Evolutionary conservation across 768 basidiomycete species (phyloP), one percentile per base, ranked within the genome.

Genomic region (Neoboletus brunneissimus): DNA sequence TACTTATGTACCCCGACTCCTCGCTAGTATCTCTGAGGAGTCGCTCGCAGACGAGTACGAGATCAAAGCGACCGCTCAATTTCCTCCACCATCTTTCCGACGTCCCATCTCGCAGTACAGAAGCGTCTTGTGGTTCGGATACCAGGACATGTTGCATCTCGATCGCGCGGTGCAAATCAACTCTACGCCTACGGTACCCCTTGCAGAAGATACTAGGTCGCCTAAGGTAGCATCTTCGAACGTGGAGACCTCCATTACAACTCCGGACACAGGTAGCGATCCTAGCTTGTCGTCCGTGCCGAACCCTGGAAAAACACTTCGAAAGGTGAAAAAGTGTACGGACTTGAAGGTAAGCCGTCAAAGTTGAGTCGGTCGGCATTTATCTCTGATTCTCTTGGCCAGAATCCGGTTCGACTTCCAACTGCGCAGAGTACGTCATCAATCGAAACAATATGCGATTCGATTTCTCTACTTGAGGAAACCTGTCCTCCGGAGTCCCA

Each of bases 21-120:
- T 62, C 38, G 29, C 29, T 0, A 18, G 22, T 16, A 62, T 61
- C 29, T 37, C 60, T 13, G 54, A 62, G 35, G 60, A 57, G 47
- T 53, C 54, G 11, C 38, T 57, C 0, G 51, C 47, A 9, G 51
- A 50, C 6, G 55, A 53, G 9, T 50, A 50, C 23, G 55, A 57
- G 27, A 46, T 49, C 2, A 48, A 51, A n/a, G 34, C 48, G 4
- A 40, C 12, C 23, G 41, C 20, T 16, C 29, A 35, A 23, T 1
- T 12, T 18, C 58, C 58, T 35, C 59, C 51, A 9, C 9, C 37
- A 20, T 57, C 55, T 8, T 61, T 61, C 15, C 22, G 13, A 32
- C 29, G 40, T 0, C 44, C 47, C 10, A 13, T 45, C 3, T 53
- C 53, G 11, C 50, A 38, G 32, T 52, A 48, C 32, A 41, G 47